Evolutionary conservation across 2,329 filamentous ascomycete species (phyloP), one percentile per base, ranked within the genome.

Genomic region (Passalora sequoiae): DNA sequence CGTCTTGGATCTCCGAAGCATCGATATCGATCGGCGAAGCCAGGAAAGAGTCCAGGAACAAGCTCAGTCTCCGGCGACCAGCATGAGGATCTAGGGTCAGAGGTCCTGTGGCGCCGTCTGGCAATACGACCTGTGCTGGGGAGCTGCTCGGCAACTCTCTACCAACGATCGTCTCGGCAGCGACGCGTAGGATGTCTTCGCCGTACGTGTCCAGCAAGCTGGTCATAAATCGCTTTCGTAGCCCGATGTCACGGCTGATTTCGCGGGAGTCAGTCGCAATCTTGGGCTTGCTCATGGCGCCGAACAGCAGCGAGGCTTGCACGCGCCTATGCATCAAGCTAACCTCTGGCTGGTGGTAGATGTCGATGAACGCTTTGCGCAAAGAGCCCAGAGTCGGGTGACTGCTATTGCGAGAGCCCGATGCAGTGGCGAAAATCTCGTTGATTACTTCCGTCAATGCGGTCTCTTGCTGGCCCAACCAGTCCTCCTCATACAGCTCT

Each of bases 401-500:
- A 10, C 19, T 29, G 16, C 4, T 5, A 12, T 8, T 16, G 3
- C 4, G 8, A 25, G 9, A 6, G 6, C 17, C 8, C 5, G 6
- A 15, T 12, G 17, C 17, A 4, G 66, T 59, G 25, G 70, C 61
- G 52, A 80, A 77, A 36, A 81, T 62, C 10, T 66, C 66, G 58
- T 83, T 83, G 35, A 78, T 60, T 5, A 82, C 65, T 55, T 81
- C 78, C 0, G 77, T 77, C 32, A 83, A 72, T 27, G 76, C 73
- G 16, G 75, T 65, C 56, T 83, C 79, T 55, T 83, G 78, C 47
- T 81, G 74, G 9, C 67, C 69, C 27, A 83, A 72, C 78, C 79
- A 83, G 43, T 74, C 69, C 33, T 81, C 77, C 54, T 82, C 78
- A 57, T 81, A 81, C 50, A 83, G 66, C 40, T 74, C 69, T n/a